Base-by-base conservation (phyloP, 2,329 filamentous ascomycete species). In the Sporothrix curviconia region DNA sequence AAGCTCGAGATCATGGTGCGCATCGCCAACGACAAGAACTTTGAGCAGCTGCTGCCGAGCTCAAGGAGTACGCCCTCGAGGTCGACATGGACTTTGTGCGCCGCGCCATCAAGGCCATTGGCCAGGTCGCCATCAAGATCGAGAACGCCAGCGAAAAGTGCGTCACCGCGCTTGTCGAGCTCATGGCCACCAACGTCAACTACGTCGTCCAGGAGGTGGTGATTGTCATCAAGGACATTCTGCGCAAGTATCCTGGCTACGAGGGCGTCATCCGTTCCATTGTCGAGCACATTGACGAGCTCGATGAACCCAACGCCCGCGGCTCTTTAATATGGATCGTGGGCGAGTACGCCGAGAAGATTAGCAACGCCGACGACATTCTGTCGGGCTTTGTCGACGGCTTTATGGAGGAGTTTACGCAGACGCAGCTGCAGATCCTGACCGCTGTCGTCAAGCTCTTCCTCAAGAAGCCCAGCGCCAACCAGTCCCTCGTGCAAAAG, bases 1-100 rank as follows among this genome's bases (percentile, higher is more conserved):
- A 99, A 99, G 70, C 82, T 99, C 51, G 94, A 99, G 70, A 97
- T 97, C 62, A 97, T 99, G 94, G 92, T 99, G 49, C 86, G 94
- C 71, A 97, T 99, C 84, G 90, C 92, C 60, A 97, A 96, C 74
- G 92, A 96, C 65, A 88, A 87, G 69, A 99, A 97, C 69, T 92
- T 92, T 60, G 94, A 99, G 68, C 94, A 97, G 69, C 79, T 99
- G 25, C 78, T 99, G 15, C 92, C 11, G 94, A 99, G 71, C 72
- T 99, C 68, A 97, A 96, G 72, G 94, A 99, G 71, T 99, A 99
- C 66, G 94, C 94, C 7, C 78, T 97, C 65, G 94, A 99, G 76
- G 92, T 99, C 34, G 94, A 99, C 67, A 97, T 99, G 92, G 94
- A 99, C 71, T 97, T 97, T 70, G 92, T 96, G 56, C 85, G 91